These are phyloP conservation scores for Endotrypanum monterogeii DNA, from an alignment of 208 protist species.

Conservation along the genomic window DNA sequence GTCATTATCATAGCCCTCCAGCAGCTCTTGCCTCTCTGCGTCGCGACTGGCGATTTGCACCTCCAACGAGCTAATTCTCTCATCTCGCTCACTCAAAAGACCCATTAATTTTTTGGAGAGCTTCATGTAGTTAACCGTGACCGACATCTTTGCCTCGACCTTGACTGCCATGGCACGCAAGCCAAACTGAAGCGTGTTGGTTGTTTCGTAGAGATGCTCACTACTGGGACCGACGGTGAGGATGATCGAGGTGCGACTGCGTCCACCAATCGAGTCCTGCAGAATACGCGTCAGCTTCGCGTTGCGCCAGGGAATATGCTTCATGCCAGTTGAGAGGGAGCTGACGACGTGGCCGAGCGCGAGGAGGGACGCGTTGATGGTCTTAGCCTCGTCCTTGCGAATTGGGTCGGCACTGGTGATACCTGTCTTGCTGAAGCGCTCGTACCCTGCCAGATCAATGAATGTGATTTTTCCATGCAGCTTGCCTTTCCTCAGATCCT, in stretches of 20 bases:
- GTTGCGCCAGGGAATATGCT: constrained; percentile 91
- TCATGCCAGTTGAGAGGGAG: constrained; percentile 63
- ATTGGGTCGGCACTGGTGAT: constrained; percentile 76
- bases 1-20: constrained; percentile 67
- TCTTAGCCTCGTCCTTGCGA: constrained; percentile 91
- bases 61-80: constrained; percentile 76
- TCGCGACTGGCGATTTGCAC: constrained; percentile 79
- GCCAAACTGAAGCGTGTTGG: constrained; percentile 87
- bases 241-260: constrained; percentile 87
- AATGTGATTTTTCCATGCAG: constrained; percentile 87
- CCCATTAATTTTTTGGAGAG: constrained; percentile 77
- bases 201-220: constrained; percentile 85
- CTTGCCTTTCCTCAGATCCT: constrained; percentile 52
- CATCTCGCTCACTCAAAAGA: constrained; percentile 70
- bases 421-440: constrained; percentile 90
- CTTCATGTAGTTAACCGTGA: constrained; percentile 87
- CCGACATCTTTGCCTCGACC: constrained; percentile 72
- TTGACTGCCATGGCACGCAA: constrained; percentile 87
- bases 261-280: constrained; percentile 92
- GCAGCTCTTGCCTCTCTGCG: constrained; percentile 69
- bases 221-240: constrained; percentile 87
- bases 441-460: constrained; percentile 91
- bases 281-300: constrained; percentile 93
- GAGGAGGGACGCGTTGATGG: constrained; percentile 89
- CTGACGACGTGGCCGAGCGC: constrained; percentile 87